Percentiles rank a stretch among this genome's conserved stretches.
Conservation (phyloP, 768 basidiomycete genomes). For the Russula earlei region DNA sequence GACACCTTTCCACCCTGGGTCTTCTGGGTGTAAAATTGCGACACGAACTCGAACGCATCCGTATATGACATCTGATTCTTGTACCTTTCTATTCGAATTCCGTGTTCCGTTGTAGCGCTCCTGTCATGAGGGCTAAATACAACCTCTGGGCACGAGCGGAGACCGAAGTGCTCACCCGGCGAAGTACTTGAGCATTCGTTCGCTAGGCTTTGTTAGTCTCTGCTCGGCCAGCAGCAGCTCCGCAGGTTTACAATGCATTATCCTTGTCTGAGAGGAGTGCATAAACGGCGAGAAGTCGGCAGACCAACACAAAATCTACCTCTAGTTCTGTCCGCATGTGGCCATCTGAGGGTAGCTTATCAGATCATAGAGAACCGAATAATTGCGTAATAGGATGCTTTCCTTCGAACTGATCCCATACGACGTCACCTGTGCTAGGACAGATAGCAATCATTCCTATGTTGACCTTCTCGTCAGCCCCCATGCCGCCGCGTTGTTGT, state of each 20-base stretch:
- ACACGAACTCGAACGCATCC: slow-evolving; percentile 58
- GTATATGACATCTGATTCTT: slow-evolving; percentile 46
- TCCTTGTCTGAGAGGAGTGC: slow-evolving; percentile 51
- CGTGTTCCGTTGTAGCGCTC: slow-evolving; percentile 25
- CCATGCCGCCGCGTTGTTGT: slow-evolving; percentile 31
- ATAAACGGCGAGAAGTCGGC: neutral
- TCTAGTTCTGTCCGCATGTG: slow-evolving; percentile 86
- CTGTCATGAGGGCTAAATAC: slow-evolving; percentile 11
- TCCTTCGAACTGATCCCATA: slow-evolving; percentile 91
- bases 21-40: slow-evolving; percentile 56
- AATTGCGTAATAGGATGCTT: slow-evolving; percentile 7
- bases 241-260: slow-evolving; percentile 75
- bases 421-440: slow-evolving; percentile 84
- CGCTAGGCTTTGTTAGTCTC: slow-evolving; percentile 57
- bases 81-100: slow-evolving; percentile 57
- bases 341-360: slow-evolving; percentile 40
- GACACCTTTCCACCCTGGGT: slow-evolving; percentile 32
- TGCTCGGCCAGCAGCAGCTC: slow-evolving; percentile 63
- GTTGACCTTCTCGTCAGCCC: slow-evolving; percentile 35
- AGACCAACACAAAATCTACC: slow-evolving; percentile 30
- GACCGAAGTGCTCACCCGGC: slow-evolving; percentile 37
- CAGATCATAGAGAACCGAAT: slow-evolving; percentile 1
- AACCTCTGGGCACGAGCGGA: neutral
- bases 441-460: slow-evolving; percentile 73
- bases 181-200: slow-evolving; percentile 67